phyloP scores from a whole-genome alignment of 2,329 filamentous ascomycete genomes.

The Tolypocladium tropicale region DNA sequence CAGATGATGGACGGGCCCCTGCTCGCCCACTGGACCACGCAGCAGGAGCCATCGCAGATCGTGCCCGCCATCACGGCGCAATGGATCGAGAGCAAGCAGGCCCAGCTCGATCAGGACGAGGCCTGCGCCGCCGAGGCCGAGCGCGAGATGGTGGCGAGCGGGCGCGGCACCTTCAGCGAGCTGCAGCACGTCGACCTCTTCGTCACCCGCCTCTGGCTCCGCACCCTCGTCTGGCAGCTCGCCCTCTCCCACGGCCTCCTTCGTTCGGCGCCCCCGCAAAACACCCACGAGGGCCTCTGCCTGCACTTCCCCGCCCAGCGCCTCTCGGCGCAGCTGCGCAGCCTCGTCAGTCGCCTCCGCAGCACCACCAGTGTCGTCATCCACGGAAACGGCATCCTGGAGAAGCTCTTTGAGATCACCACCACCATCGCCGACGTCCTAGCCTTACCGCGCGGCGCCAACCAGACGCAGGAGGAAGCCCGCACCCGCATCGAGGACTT shows the following conservation, averaged over 20 bases:
- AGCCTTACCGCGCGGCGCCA: slow-evolving; percentile 33
- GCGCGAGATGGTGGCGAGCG: slow-evolving; percentile 12
- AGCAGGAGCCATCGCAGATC: slow-evolving; percentile 12
- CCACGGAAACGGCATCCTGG: slow-evolving; percentile 45
- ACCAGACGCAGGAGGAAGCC: slow-evolving; percentile 28
- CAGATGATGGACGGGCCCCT: slow-evolving; percentile 27
- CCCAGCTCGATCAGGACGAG: slow-evolving; percentile 28
- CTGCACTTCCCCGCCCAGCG: slow-evolving; percentile 28
- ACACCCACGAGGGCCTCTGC: slow-evolving; percentile 25
- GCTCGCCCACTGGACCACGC: slow-evolving; percentile 24
- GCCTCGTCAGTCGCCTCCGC: slow-evolving; percentile 22
- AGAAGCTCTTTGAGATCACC: slow-evolving; percentile 50
- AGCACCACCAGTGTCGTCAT: slow-evolving; percentile 36
- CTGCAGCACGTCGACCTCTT: slow-evolving; percentile 30
- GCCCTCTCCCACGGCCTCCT: slow-evolving; percentile 28
- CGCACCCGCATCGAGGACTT: slow-evolving; percentile 41
- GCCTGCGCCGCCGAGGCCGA: slow-evolving; percentile 17
- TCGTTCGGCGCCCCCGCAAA: slow-evolving; percentile 19
- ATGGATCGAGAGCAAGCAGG: slow-evolving; percentile 30
- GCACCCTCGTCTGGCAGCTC: slow-evolving; percentile 30
- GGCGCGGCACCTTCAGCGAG: slow-evolving; percentile 20
- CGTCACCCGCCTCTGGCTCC: slow-evolving; percentile 29
- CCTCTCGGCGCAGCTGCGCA: slow-evolving; percentile 27
- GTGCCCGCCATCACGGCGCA: slow-evolving; percentile 19
- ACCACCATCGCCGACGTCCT: slow-evolving; percentile 50